Evolutionary conservation across 441 rosid species (phyloP), one percentile per base, ranked within the genome.

Genomic region (Francoa sonchifolia): DNA sequence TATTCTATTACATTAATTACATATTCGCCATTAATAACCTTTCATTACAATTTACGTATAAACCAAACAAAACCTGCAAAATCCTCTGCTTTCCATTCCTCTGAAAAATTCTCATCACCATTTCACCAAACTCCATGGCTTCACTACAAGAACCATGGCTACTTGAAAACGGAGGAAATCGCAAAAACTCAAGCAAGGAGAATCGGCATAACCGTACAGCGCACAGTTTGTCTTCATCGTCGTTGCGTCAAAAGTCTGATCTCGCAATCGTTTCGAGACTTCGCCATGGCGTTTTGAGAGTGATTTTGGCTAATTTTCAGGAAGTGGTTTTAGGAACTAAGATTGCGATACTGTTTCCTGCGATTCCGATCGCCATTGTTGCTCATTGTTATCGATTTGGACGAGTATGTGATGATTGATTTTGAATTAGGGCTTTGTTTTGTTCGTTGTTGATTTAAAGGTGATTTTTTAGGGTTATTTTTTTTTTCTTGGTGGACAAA

Each of bases 321-420:
- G 86, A 81, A 63, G 90, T 88, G 48, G 32, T 89, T 53, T 49
- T 84, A 9, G 92, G 94, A 16, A 89, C 95, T 1, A 89, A 82
- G 48, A 71, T 89, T 16, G 65, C 78, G 3, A 41, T 84, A 47
- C 78, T 89, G 42, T 77, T 84, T 36, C 85, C 80, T 0, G 86
- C 94, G 13, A 61, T 84, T 33, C 83, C 90, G 1, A 58, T 84
- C 0, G 88, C 97, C 15, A 53, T 84, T 26, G 22, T 61, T 15
- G 93, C 87, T 13, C 42, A 76, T 18, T 48, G 26, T 20, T 66
- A 62, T 17, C 68, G 65, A 1, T 72, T 61, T 39, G 84, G 70
- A 61, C 66, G 82, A 50, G 94, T 79, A 46, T 41, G 78, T 59
- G 6, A 9, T 9, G 26, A 8, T 43, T 13, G 42, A 36, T 40